Conservation (phyloP, 495 filamentous ascomycete species). For the Tuber aestivum region DNA sequence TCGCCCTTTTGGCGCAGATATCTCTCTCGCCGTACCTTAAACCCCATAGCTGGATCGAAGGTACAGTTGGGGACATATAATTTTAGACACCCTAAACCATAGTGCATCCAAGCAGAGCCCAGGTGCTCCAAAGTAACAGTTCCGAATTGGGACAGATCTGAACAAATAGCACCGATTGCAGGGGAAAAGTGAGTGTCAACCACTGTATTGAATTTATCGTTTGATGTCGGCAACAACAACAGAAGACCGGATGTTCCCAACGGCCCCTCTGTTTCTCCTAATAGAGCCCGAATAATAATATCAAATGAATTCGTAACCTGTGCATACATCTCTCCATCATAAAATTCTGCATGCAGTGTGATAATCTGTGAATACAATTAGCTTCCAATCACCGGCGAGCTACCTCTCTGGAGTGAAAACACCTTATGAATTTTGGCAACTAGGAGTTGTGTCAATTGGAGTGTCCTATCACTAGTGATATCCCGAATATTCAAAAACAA, state of each 20-base stretch:
- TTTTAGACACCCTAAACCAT: slow-evolving; percentile 59
- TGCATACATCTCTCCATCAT: slow-evolving; percentile 4
- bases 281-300: not conserved
- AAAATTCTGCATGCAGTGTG: slow-evolving; percentile 21
- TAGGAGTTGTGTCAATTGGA: slow-evolving; percentile 24
- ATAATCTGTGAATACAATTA: slow-evolving; percentile 24
- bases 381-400: not conserved
- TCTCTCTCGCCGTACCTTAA: slow-evolving; percentile 64
- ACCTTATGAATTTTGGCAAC: slow-evolving; percentile 22
- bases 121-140: slow-evolving; percentile 4
- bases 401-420: not conserved
- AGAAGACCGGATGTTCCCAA: not conserved
- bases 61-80: slow-evolving; percentile 80
- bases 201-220: slow-evolving; percentile 28
- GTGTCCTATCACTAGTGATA: slow-evolving; percentile 38
- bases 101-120: slow-evolving; percentile 56
- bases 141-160: slow-evolving; percentile 9
- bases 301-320: slow-evolving; percentile 14
- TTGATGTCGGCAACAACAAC: slow-evolving; percentile 1
- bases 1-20: slow-evolving; percentile 54
- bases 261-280: not conserved
- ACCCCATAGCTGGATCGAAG: slow-evolving; percentile 76
- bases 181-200: slow-evolving; percentile 46
- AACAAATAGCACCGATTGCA: slow-evolving; percentile 35
- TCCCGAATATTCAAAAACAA: slow-evolving; percentile 32